phyloP scores from a whole-genome alignment of 768 basidiomycete genomes.

The Suillus subluteus region DNA sequence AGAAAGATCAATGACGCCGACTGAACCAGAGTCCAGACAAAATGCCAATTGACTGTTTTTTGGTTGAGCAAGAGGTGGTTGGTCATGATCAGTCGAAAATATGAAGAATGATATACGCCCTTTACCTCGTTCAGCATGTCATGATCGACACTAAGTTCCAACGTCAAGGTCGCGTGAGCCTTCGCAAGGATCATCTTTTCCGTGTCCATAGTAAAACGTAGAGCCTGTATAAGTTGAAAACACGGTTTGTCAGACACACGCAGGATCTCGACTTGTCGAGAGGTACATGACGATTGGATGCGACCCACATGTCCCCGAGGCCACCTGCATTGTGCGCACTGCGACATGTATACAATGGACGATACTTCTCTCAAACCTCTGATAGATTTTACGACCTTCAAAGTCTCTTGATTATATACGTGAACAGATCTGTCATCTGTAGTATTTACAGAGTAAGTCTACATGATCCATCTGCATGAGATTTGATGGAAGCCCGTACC shows the following conservation, averaged over 20 bases:
- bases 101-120: conserved; percentile 9
- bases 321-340: conserved; percentile 38
- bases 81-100: conserved; percentile 34
- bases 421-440: conserved; percentile 70
- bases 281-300: conserved; percentile 60
- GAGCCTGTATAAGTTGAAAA: conserved; percentile 15
- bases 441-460: conserved; percentile 11
- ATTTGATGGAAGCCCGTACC: conserved; percentile 40
- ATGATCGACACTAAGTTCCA: conserved; percentile 55
- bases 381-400: conserved; percentile 66
- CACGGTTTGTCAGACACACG: neutral
- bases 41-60: conserved; percentile 61
- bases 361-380: conserved; percentile 65
- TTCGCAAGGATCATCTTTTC: conserved; percentile 56
- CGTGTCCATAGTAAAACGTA: conserved; percentile 49
- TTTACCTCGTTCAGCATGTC: conserved; percentile 73
- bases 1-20: conserved; percentile 66
- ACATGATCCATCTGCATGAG: neutral
- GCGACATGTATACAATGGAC: conserved; percentile 54
- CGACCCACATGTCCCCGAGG: conserved; percentile 63
- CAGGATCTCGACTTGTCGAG: neutral
- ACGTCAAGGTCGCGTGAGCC: conserved; percentile 48
- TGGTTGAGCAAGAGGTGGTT: conserved; percentile 67
- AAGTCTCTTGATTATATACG: conserved; percentile 61
- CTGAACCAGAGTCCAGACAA: conserved; percentile 67